Percentiles rank a stretch among this genome's conserved stretches.
These are phyloP conservation scores for Claviceps pazoutovae DNA, from an alignment of 2,329 filamentous ascomycete species.

Conservation along the genomic window DNA sequence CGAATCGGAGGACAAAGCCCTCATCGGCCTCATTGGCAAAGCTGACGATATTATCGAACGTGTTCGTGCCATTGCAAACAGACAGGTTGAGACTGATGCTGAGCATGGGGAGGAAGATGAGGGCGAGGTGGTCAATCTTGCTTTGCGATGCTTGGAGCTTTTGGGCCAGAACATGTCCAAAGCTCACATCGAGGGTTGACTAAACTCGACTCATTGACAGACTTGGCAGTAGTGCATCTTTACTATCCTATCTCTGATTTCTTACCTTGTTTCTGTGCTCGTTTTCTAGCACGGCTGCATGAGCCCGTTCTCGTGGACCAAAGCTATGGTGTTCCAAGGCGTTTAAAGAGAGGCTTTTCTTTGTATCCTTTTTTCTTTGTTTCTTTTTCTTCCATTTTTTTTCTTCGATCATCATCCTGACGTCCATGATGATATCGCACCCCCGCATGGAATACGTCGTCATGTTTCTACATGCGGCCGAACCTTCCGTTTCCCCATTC, in stretches of 20 bases:
- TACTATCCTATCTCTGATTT: background rate
- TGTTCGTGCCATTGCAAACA: constrained; percentile 82
- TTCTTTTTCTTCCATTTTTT: background rate
- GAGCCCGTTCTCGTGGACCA: background rate
- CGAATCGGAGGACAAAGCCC: constrained; percentile 80
- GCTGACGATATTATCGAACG: constrained; percentile 85
- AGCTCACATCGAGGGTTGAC: constrained; percentile 66
- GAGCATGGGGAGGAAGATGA: constrained; percentile 83
- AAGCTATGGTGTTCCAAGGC: constrained; percentile 4
- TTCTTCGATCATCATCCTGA: background rate
- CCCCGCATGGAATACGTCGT: background rate
- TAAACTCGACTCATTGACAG: background rate
- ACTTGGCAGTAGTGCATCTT: background rate
- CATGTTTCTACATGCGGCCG: background rate
- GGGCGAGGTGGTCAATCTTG: constrained; percentile 81
- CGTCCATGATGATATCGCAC: background rate
- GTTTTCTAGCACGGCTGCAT: background rate
- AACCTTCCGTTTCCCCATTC: background rate
- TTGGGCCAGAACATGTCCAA: constrained; percentile 64
- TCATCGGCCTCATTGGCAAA: constrained; percentile 80
- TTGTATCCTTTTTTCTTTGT: background rate
- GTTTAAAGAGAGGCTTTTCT: constrained; percentile 1
- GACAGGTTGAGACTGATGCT: constrained; percentile 74
- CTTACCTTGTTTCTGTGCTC: background rate
- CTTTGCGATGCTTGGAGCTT: constrained; percentile 78